phyloP scores from a whole-genome alignment of 2,329 filamentous ascomycete species.

The Xylaria sp. region DNA sequence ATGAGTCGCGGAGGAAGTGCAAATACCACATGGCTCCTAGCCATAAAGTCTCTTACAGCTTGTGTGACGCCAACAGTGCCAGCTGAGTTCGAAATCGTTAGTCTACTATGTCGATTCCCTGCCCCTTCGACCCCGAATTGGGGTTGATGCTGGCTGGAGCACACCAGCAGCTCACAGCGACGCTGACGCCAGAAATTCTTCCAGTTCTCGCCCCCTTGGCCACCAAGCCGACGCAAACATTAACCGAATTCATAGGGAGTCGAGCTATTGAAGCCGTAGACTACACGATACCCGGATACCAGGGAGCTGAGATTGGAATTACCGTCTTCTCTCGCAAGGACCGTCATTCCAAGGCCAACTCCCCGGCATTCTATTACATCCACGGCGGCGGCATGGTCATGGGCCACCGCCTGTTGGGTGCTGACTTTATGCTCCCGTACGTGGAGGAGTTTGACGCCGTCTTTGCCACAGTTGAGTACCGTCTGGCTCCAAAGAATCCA shows the following conservation, averaged over 20 bases:
- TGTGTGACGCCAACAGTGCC: too few relatives aligned
- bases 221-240: background rate
- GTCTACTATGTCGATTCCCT: background rate
- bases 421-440: background rate
- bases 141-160: background rate
- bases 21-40: too few relatives aligned
- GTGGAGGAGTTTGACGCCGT: conserved; percentile 10
- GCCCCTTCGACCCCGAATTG: conserved; percentile 2
- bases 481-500: conserved; percentile 12
- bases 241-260: background rate
- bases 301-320: background rate
- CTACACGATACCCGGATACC: background rate
- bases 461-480: conserved; percentile 14
- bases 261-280: background rate
- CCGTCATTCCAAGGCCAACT: background rate
- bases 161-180: background rate
- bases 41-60: too few relatives aligned
- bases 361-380: conserved; percentile 12
- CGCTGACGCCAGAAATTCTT: background rate
- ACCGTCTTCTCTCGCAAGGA: background rate
- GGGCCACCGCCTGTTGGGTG: conserved; percentile 1
- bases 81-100: too few relatives aligned
- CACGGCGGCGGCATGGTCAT: conserved; percentile 23
- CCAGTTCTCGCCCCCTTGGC: background rate
- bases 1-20: too few relatives aligned